Evolutionary conservation across 257 asterid genomes (phyloP).

Genomic region (Solanum pimpinellifolium): DNA sequence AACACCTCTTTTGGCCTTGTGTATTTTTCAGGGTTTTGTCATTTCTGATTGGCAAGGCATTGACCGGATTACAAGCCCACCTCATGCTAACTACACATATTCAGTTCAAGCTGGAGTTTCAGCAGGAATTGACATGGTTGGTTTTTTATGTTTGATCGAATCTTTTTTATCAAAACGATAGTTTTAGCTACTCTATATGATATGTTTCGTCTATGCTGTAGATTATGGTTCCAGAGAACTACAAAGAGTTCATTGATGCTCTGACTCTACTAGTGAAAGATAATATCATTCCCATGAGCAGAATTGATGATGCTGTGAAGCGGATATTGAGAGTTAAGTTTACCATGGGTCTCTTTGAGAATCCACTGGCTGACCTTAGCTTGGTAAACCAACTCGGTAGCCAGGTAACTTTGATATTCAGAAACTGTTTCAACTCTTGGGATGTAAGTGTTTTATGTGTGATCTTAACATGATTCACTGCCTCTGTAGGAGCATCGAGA

Average conservation of each 20-base stretch:
- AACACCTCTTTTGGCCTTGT: background rate
- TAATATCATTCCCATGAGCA: constrained; percentile 24
- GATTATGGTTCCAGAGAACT: constrained; percentile 34
- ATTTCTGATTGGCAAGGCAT: constrained; percentile 16
- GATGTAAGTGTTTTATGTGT: background rate
- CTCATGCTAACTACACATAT: constrained; percentile 11
- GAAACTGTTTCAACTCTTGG: background rate
- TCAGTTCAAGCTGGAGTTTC: constrained; percentile 14
- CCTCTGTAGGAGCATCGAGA: constrained; percentile 16
- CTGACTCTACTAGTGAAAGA: constrained; percentile 21
- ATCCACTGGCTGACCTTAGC: constrained; percentile 30
- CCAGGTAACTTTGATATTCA: constrained; percentile 2
- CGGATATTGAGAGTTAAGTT: constrained; percentile 36
- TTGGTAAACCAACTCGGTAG: constrained; percentile 24
- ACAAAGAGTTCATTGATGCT: constrained; percentile 15
- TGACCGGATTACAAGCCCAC: constrained; percentile 10
- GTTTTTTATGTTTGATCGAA: background rate
- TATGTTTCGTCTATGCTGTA: background rate
- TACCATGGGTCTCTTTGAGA: constrained; percentile 33
- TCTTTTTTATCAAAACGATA: background rate
- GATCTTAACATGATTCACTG: background rate
- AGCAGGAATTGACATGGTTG: constrained; percentile 25
- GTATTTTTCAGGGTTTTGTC: constrained; percentile 17
- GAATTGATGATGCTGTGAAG: constrained; percentile 38
- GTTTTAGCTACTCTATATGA: background rate